A percentile compares a stretch with the other conserved stretches of the same genome.
phyloP scores from a whole-genome alignment of 2,329 filamentous ascomycete genomes.

The Colletotrichum cuscutae region DNA sequence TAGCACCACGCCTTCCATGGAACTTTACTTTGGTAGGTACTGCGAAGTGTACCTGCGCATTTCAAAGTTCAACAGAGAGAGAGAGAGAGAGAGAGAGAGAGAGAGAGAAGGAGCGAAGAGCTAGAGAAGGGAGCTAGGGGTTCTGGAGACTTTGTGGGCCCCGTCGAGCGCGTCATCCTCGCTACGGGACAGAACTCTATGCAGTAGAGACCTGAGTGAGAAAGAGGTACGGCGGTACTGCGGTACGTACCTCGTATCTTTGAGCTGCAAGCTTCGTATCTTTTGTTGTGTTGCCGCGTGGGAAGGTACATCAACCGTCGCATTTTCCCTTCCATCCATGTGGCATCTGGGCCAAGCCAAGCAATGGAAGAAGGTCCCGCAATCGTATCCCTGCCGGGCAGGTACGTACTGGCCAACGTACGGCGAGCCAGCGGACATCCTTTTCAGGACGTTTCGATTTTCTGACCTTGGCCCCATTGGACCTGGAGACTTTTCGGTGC shows the following conservation, averaged over 20 bases:
- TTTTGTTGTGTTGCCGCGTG: neutral
- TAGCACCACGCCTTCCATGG: neutral
- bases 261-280: constrained; percentile 16
- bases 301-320: neutral
- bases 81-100: neutral
- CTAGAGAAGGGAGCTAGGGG: constrained; percentile 11
- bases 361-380: too few species aligned
- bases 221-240: too few species aligned
- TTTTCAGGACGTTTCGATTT: constrained; percentile 18
- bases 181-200: neutral
- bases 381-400: neutral
- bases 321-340: neutral
- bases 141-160: constrained; percentile 27
- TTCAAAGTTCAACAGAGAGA: too few species aligned
- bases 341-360: too few species aligned
- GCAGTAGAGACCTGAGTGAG: neutral
- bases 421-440: neutral
- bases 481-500: neutral
- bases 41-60: too few species aligned
- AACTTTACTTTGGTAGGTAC: too few species aligned
- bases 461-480: neutral
- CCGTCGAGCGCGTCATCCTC: constrained; percentile 21
- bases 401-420: neutral
- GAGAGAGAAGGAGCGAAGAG: neutral
- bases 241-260: constrained; percentile 3